A percentile compares a stretch with the other conserved stretches of the same genome.
phyloP scores from a whole-genome alignment of 441 rosid species.

The Raphanus hybrid region DNA sequence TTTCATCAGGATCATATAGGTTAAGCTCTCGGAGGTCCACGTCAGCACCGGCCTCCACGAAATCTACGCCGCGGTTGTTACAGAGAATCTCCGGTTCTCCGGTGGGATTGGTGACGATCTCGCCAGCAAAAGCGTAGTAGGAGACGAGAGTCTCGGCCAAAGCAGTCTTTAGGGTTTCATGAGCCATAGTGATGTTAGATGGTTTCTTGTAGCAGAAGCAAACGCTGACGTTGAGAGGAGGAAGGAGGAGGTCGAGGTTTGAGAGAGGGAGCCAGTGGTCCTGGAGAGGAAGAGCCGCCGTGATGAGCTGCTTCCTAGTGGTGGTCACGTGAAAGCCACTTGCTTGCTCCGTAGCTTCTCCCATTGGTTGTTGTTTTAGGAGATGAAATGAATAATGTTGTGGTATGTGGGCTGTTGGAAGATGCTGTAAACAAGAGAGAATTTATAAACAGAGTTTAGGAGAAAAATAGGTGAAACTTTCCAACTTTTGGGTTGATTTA shows the following conservation, averaged over 20 bases:
- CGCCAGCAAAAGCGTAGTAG: constrained; percentile 75
- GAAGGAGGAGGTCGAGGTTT: constrained; percentile 84
- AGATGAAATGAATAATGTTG: constrained; percentile 27
- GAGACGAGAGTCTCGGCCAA: constrained; percentile 65
- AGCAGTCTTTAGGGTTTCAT: constrained; percentile 52
- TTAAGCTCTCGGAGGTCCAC: constrained; percentile 60
- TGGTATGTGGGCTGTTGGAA: constrained; percentile 19
- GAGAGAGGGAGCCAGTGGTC: constrained; percentile 83
- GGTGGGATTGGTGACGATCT: constrained; percentile 57
- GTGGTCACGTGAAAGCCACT: constrained; percentile 52
- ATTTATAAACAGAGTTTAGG: constrained; percentile 18
- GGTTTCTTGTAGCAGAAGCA: constrained; percentile 65
- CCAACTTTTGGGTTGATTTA: constrained; percentile 12
- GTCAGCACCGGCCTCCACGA: constrained; percentile 64
- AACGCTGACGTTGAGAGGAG: constrained; percentile 62
- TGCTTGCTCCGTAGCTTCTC: constrained; percentile 48
- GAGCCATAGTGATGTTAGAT: constrained; percentile 37
- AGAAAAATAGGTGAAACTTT: constrained; percentile 22
- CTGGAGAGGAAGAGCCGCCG: constrained; percentile 65
- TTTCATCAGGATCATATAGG: constrained; percentile 68
- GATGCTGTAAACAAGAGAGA: constrained; percentile 12
- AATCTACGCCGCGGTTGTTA: constrained; percentile 82
- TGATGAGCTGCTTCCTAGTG: constrained; percentile 59
- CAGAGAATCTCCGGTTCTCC: constrained; percentile 87
- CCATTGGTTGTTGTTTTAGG: constrained; percentile 32